A percentile compares a stretch with the other conserved stretches of the same genome.
Conservation (phyloP, 768 basidiomycete species). For the Guyanaporus albipodus region DNA sequence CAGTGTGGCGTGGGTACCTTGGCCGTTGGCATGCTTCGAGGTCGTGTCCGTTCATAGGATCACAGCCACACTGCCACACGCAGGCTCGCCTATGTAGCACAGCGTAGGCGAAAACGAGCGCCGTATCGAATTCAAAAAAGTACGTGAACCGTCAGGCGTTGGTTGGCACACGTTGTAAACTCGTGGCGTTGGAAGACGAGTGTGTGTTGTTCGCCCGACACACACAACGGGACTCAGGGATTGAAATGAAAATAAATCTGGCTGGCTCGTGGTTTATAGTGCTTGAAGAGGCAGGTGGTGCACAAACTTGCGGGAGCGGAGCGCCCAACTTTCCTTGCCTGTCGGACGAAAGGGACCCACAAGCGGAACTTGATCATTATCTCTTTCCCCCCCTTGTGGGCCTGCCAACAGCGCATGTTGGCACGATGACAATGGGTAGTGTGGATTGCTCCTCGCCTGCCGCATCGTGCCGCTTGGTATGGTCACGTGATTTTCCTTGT, state of each 20-base stretch:
- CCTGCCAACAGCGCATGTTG: constrained; percentile 6
- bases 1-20: constrained; percentile 19
- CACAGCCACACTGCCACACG: constrained; percentile 20
- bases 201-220: too few species aligned
- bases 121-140: constrained; percentile 2
- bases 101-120: not conserved
- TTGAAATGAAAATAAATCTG: not conserved
- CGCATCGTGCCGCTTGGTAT: too few species aligned
- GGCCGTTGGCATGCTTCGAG: constrained; percentile 22
- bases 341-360: constrained; percentile 15
- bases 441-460: too few species aligned
- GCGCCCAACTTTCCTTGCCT: constrained; percentile 16
- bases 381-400: too few species aligned
- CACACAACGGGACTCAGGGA: too few species aligned
- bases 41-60: constrained; percentile 22
- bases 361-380: too few species aligned
- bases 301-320: constrained; percentile 8
- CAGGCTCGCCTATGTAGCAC: not conserved
- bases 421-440: not conserved
- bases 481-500: constrained; percentile 22
- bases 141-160: constrained; percentile 17
- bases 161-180: constrained; percentile 24
- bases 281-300: not conserved
- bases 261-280: not conserved
- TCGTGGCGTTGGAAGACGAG: not conserved